Evolutionary conservation across 805 yeast genomes (phyloP).

Genomic region (Wickerhamiella azyma): DNA sequence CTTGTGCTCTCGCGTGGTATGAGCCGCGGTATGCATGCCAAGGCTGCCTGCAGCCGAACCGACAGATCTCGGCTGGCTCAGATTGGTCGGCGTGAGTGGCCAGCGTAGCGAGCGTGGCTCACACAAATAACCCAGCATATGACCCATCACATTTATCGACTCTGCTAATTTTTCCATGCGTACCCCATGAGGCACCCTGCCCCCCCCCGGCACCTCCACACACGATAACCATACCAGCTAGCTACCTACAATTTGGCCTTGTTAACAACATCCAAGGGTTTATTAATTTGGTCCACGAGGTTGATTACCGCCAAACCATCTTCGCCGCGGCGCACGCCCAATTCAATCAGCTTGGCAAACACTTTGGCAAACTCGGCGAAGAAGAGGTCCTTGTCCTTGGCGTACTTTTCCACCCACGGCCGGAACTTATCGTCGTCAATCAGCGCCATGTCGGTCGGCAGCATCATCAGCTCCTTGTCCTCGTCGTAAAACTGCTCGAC

Average conservation of each 20-base stretch:
- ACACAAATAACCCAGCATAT: too few relatives aligned
- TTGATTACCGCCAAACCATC: constrained; percentile 26
- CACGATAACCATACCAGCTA: not conserved
- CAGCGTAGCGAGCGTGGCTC: too few relatives aligned
- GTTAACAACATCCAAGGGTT: not conserved
- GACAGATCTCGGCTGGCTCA: too few relatives aligned
- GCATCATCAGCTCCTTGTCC: constrained; percentile 67
- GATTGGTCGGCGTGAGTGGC: too few relatives aligned
- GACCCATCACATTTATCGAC: too few relatives aligned
- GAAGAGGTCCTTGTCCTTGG: constrained; percentile 48
- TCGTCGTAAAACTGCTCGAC: constrained; percentile 30
- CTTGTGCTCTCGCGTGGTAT: too few relatives aligned
- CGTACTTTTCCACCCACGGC: constrained; percentile 52
- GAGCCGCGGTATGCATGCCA: too few relatives aligned
- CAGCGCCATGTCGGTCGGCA: constrained; percentile 66
- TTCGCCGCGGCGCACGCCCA: constrained; percentile 56
- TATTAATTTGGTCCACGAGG: constrained; percentile 16
- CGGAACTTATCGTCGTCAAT: constrained; percentile 46
- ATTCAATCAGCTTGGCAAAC: constrained; percentile 58
- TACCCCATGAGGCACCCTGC: too few relatives aligned
- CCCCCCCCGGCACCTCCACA: too few relatives aligned
- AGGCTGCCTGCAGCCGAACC: too few relatives aligned
- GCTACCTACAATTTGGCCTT: not conserved
- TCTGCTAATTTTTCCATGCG: too few relatives aligned
- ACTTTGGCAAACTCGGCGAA: constrained; percentile 51